Base-by-base conservation (phyloP, 306 rosid genomes). In the Cucurbita argyrosperma region DNA sequence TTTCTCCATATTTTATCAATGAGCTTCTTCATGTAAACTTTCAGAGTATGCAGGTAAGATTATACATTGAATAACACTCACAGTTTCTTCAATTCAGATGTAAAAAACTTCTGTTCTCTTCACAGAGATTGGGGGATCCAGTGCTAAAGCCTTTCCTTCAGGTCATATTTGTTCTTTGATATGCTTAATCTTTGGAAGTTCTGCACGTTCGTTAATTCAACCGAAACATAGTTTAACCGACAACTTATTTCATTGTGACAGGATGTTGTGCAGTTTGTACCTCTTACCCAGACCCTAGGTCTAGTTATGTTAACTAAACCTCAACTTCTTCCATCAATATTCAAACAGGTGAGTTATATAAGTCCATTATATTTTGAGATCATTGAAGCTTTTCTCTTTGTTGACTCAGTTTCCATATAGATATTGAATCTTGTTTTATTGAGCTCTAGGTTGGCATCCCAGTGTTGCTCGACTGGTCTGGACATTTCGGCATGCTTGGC, bases 261-360 rank as follows among this genome's bases (percentile, higher is more conserved):
- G 97, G 97, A 94, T 85, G 97, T 94, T 71, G 97, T 94, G 51
- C 97, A 94, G 81, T 94, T 94, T 79, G 89, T 90, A 9, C 85
- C 98, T 80, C 95, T 94, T 54, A 86, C 98, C 50, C 88, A 89
- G 88, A 90, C 98, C 65, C 77, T 94, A 71, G 98, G 96, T 40
- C 75, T 94, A 67, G 97, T 94, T 74, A 88, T 90, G 98, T 75
- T 94, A 81, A 88, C 87, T 58, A 88, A 78, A 62, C 96, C 98
- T 84, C 90, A 86, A 77, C 85, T 94, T 74, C 82, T 94, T 62
- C 98, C 98, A 65, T 89, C 90, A 63, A 94, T 94, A 81, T 90
- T 90, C 83, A 81, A 85, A 77, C 98, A 94, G 97, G 98, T 90
- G 82, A 80, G 43, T 67, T 46, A 67, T 67, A 30, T 1, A 19